Base-by-base conservation (phyloP, 2,329 filamentous ascomycete genomes). In the Alternaria sp. region DNA sequence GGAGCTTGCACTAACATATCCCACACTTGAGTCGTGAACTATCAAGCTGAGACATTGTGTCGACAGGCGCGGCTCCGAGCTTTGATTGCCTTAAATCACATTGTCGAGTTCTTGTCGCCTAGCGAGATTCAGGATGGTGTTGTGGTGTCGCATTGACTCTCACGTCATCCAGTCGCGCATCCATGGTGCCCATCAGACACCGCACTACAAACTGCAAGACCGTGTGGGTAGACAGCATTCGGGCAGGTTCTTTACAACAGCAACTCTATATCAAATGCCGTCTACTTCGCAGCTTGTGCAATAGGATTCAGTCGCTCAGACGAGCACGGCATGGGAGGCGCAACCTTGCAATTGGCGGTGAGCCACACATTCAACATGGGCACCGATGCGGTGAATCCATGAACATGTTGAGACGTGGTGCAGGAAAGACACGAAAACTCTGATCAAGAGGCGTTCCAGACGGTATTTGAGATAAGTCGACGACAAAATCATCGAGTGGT, bases 321-420 rank as follows among this genome's bases (percentile, higher is more conserved):
- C 26, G 36, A 32, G 25, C 46, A 40, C 25, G 59, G 44, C 46
- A 32, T 58, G 49, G 49, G 12, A 62, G 26, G 40, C 58, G 56
- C 62, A 67, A 66, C 57, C 28, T 36, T 52, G 49, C 9, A 52
- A 40, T 52, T 63, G 66, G 69, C 69, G 69, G 69, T 72, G 68
- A 66, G 67, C 30, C 58, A 64, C 59, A 64, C 26, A 10, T 40
- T 62, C 49, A 25, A 54, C n/a, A 36, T 36, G 54, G 60, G 30
- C 21, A 52, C 54, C 59, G 59, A 61, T 52, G 58, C 62, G 63
- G 63, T 54, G 65, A 61, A 57, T 60, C 28, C 49, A 36, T 52
- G 13, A 12, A 25, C 12, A 55, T 69, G 65, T 69, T 65, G 69
- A 61, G 60, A 65, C 62, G 66, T 54, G 32, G 57, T 52, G 28